Evolutionary conservation across 495 filamentous ascomycete genomes (phyloP).

Genomic region (Podospora didyma): DNA sequence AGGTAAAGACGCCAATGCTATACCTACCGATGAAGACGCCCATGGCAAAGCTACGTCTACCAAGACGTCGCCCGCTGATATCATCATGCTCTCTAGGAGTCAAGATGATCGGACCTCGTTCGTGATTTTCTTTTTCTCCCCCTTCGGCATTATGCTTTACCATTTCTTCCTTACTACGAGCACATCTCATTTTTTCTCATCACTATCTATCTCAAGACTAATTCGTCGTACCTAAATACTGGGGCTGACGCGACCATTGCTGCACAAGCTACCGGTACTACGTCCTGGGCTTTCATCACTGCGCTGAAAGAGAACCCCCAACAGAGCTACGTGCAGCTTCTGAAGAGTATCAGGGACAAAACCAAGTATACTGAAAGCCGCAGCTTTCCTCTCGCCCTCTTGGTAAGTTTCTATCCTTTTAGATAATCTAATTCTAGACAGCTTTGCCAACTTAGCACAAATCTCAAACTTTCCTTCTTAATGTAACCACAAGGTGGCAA

Average conservation of each 20-base stretch:
- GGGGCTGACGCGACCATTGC: slow-evolving; percentile 61
- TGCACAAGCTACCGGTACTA: slow-evolving; percentile 89
- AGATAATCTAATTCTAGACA: no score
- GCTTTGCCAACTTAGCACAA: no score
- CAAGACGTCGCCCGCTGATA: slow-evolving; percentile 95
- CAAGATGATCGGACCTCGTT: slow-evolving; percentile 95
- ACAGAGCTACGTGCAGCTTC: slow-evolving; percentile 90
- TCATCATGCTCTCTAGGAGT: slow-evolving; percentile 96
- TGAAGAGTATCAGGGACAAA: slow-evolving; percentile 91
- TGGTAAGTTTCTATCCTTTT: slow-evolving; percentile 64
- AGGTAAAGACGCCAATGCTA: slow-evolving; percentile 81
- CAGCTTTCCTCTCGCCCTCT: slow-evolving; percentile 95
- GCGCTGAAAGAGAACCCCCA: slow-evolving; percentile 89
- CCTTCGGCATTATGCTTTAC: slow-evolving; percentile 29
- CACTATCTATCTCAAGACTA: neutral
- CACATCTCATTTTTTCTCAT: neutral
- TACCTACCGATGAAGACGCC: slow-evolving; percentile 68
- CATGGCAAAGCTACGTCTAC: slow-evolving; percentile 76
- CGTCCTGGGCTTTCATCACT: slow-evolving; percentile 93
- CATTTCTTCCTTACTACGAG: neutral
- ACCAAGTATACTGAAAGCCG: slow-evolving; percentile 91
- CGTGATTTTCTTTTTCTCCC: slow-evolving; percentile 25
- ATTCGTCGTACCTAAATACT: no score
- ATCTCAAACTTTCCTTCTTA: no score
- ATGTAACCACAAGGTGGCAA: no score